Base-by-base conservation (phyloP, 768 basidiomycete genomes). In the Heimioporus sp. region DNA sequence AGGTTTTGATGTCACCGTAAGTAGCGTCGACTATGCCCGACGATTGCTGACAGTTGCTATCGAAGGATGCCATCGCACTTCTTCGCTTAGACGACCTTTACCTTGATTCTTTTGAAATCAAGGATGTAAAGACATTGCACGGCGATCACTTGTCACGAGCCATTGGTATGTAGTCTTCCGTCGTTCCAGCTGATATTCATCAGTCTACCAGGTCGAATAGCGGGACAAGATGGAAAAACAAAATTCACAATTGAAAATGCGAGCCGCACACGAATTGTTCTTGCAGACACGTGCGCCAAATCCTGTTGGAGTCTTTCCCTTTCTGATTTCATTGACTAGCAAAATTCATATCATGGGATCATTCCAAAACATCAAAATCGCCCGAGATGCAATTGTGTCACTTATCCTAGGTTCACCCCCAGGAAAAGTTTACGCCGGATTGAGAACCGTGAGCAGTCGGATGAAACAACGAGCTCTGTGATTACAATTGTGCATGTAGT, bases 321-420 rank as follows among this genome's bases (percentile, higher is more conserved):
- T 54, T 46, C 42, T 62, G 17, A 65, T 35, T 17, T 17, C 28
- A 17, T 56, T 19, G 54, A 55, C 7, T 62, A 97, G 95, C 28
- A 95, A 97, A 81, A 97, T 99, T 36, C 95, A 98, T 62, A 98
- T 99, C 60, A 86, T 99, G 70, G 97, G 97, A 20, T 96, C 95
- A 15, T 98, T 97, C 75, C 92, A 95, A 76, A 97, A 97, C 65
- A 98, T 99, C 77, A 97, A 96, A 72, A 82, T 98, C 52, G 97
- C 97, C 0, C 81, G 95, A 51, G 96, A 98, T 69, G 94, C 97
- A 7, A 86, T 99, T 55, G 95, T 97, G 24, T 93, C 92, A 13
- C 81, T 97, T 17, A 98, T 98, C 58, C 79, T 98, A 15, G 95
- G 95, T 31, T 95, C 93, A 13, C 95, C 95, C 0, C 95, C 95